Evolutionary conservation across 768 basidiomycete genomes (phyloP).

Genomic region (Lyophyllum atratum): DNA sequence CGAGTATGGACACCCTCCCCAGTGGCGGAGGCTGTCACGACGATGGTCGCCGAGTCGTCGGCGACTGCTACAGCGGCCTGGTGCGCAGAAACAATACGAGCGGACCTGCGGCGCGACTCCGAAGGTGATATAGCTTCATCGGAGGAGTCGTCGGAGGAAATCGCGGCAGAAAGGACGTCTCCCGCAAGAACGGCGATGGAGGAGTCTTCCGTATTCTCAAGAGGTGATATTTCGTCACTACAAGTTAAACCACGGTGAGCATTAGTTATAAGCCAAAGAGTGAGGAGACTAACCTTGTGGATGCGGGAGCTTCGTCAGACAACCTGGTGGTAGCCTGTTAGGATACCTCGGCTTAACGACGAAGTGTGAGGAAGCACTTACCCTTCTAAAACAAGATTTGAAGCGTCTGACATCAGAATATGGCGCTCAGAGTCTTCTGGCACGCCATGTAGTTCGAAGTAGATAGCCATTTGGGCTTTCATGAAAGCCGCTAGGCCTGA

Average conservation of each 20-base stretch:
- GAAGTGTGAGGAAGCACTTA: background rate
- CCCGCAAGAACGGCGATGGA: background rate
- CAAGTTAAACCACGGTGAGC: background rate
- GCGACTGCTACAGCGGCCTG: background rate
- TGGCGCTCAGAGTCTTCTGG: background rate
- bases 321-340: background rate
- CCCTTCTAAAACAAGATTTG: background rate
- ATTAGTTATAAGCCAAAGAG: background rate
- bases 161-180: background rate
- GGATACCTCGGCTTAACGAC: background rate
- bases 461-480: background rate
- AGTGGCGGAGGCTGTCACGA: background rate
- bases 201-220: background rate
- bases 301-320: background rate
- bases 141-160: background rate
- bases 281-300: background rate
- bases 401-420: background rate
- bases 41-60: background rate
- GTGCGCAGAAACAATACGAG: background rate
- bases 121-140: background rate
- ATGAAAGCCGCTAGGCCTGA: background rate
- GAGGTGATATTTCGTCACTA: background rate
- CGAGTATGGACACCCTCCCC: background rate
- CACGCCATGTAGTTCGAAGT: background rate
- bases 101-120: background rate